These are phyloP conservation scores for Microsporum audouinii DNA, from an alignment of 2,329 filamentous ascomycete genomes.

Conservation along the genomic window DNA sequence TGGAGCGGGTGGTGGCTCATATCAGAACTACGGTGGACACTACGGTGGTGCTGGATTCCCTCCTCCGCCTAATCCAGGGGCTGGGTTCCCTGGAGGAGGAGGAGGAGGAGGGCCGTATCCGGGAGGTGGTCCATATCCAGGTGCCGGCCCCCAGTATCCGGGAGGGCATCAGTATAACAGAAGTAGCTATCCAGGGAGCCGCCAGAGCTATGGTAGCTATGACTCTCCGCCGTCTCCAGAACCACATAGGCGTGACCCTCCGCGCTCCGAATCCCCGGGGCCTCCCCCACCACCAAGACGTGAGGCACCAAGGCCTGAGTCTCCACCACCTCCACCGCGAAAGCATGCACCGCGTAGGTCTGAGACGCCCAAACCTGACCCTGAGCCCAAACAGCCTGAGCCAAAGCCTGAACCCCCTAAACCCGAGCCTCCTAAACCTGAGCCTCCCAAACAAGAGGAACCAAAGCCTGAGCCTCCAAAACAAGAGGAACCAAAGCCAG, in stretches of 20 bases:
- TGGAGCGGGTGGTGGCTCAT: conserved; percentile 15
- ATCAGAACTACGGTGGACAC: conserved; percentile 23
- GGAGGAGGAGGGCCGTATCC: conserved; percentile 13
- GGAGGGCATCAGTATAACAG: conserved; percentile 12
- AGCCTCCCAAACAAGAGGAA: background rate
- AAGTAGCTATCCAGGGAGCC: conserved; percentile 2
- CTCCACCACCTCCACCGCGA: conserved; percentile 5
- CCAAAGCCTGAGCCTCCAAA: conserved; percentile 4
- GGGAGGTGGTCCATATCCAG: background rate
- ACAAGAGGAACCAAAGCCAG: background rate
- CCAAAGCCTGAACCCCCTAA: conserved; percentile 7
- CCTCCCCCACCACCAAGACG: conserved; percentile 3
- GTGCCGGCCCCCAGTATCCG: conserved; percentile 24
- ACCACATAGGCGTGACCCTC: conserved; percentile 4
- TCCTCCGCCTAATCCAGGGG: conserved; percentile 22
- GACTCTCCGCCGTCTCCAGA: conserved; percentile 7
- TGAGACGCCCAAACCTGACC: conserved; percentile 6
- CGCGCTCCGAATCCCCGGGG: conserved; percentile 1
- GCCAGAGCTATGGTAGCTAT: conserved; percentile 10
- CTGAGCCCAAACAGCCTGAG: conserved; percentile 13
- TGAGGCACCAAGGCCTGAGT: background rate
- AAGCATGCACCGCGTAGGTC: background rate
- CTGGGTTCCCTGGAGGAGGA: conserved; percentile 22
- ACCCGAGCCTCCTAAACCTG: background rate
- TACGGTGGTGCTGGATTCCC: conserved; percentile 17